Conservation (phyloP, 2,329 filamentous ascomycete genomes). For the Mycosphaerella sp. region DNA sequence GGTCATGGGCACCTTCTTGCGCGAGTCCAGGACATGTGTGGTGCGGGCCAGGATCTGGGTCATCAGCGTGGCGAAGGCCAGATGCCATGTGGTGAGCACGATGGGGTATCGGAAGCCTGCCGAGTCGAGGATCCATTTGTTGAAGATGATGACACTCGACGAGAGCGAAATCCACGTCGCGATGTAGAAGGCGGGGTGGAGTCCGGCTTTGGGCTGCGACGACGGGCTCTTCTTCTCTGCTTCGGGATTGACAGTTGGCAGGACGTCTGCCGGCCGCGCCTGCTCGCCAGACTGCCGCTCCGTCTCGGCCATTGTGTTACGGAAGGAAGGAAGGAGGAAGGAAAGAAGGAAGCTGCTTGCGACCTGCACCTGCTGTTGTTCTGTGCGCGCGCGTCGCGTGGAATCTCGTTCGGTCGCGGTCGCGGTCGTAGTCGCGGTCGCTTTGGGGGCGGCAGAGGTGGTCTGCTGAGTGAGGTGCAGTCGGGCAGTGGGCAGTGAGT, state of each 20-base stretch:
- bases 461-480: background rate
- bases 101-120: conserved; percentile 68
- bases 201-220: conserved; percentile 54
- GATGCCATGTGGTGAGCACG: conserved; percentile 91
- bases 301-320: conserved; percentile 81
- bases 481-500: background rate
- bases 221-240: too few relatives aligned
- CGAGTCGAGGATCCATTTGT: conserved; percentile 94
- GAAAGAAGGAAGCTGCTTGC: background rate
- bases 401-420: background rate
- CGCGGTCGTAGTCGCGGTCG: background rate
- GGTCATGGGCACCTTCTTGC: conserved; percentile 97
- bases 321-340: too few relatives aligned
- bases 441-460: background rate
- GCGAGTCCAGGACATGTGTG: conserved; percentile 82
- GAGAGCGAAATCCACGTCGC: conserved; percentile 83
- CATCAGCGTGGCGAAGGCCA: conserved; percentile 86
- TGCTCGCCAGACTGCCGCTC: conserved; percentile 74
- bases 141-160: conserved; percentile 95
- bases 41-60: conserved; percentile 89
- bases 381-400: background rate
- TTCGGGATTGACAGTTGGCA: conserved; percentile 75
- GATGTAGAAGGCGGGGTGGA: conserved; percentile 85
- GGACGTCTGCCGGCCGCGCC: conserved; percentile 54
- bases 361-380: background rate